Percentiles rank a stretch among this genome's conserved stretches.
Evolutionary conservation across 1,139 yeast genomes (phyloP).

Genomic region (Yamadazyma aaseri): DNA sequence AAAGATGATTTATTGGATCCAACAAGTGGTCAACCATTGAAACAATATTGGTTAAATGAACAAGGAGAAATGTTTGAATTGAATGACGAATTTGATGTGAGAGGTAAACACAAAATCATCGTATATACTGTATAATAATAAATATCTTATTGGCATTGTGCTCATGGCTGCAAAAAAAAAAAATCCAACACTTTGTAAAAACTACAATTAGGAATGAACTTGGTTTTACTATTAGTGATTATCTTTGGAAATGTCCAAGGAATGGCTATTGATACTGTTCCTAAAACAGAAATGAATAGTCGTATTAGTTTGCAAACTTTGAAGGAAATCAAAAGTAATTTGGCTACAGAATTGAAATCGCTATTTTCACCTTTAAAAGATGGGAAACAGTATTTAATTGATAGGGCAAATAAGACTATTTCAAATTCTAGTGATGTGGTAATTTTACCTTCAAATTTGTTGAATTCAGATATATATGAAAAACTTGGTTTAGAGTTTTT

Average conservation of each 20-base stretch:
- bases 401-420: neutral
- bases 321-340: slow-evolving; percentile 12
- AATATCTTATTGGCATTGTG: neutral
- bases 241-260: no score
- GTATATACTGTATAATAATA: slow-evolving; percentile 28
- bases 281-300: slow-evolving; percentile 1
- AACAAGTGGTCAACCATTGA: slow-evolving; percentile 20
- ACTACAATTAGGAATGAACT: neutral
- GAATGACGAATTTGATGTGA: slow-evolving; percentile 23
- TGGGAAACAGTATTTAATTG: neutral
- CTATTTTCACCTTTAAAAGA: slow-evolving; percentile 9
- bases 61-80: slow-evolving; percentile 38
- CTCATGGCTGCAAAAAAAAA: slow-evolving; percentile 14
- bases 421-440: slow-evolving; percentile 14
- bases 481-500: slow-evolving; percentile 22
- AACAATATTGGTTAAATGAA: slow-evolving; percentile 31
- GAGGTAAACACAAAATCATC: slow-evolving; percentile 31
- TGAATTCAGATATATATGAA: slow-evolving; percentile 18
- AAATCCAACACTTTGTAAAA: no score
- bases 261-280: neutral
- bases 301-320: slow-evolving; percentile 11
- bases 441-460: slow-evolving; percentile 24
- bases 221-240: no score
- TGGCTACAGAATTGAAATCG: slow-evolving; percentile 15
- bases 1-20: slow-evolving; percentile 15